Conservation (phyloP, 78 protist species). For the Planoprotostelium fungivorum region DNA sequence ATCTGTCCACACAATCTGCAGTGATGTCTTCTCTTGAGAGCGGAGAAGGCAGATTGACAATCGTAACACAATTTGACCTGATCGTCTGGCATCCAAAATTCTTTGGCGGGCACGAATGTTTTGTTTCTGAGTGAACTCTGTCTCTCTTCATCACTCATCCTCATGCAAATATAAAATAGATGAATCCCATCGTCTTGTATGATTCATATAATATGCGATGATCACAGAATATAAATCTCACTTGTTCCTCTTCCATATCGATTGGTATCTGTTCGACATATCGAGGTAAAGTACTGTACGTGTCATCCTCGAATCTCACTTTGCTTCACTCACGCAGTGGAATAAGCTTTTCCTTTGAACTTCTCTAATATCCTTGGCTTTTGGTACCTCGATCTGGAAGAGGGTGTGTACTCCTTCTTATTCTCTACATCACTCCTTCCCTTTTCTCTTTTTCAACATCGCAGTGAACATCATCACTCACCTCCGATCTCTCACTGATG, state of each 20-base stretch:
- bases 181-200: background rate
- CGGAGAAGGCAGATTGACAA: slow-evolving; percentile 50
- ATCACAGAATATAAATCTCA: background rate
- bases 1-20: slow-evolving; percentile 89
- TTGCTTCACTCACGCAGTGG: background rate
- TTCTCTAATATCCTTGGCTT: background rate
- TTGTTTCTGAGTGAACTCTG: background rate
- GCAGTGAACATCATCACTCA: background rate
- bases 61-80: slow-evolving; percentile 57
- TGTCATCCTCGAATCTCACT: background rate
- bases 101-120: background rate
- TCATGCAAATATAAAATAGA: background rate
- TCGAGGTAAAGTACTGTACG: too few species aligned
- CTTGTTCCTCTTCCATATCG: background rate
- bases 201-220: too few species aligned
- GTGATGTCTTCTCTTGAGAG: slow-evolving; percentile 73
- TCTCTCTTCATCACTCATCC: background rate
- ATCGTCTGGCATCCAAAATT: slow-evolving; percentile 79
- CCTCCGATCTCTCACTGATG: background rate
- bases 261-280: too few species aligned
- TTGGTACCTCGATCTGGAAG: background rate
- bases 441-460: too few species aligned
- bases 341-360: background rate
- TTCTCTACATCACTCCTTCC: too few species aligned
- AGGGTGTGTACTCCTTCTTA: background rate